Base-by-base conservation (phyloP, 805 yeast genomes). In the Nakazawaea laoshanensis region DNA sequence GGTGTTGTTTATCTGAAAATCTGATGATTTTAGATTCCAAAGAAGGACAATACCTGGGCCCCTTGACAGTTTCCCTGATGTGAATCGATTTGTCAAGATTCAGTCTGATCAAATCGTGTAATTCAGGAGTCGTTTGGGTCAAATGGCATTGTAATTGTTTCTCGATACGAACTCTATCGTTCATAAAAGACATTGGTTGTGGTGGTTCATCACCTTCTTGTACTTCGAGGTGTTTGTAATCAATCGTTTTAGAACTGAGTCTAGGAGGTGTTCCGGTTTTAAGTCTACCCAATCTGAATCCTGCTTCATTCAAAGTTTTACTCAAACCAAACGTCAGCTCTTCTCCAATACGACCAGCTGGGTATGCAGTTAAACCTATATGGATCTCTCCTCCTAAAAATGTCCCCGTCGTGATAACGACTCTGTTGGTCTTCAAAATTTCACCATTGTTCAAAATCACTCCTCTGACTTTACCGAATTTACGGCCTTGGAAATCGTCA, bases 241-340 rank as follows among this genome's bases (percentile, higher is more conserved):
- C 64, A 15, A 92, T 87, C 1, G 89, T 70, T 33, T 67, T 66
- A 1, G 77, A 67, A 29, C 81, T 78, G 17, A 92, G 58, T 38
- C 99, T 65, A 2, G 97, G 95, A 0, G 99, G 99, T 0, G 99
- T 92, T 0, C 99, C 99, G 0, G 99, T 92, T 49, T 92, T 92
- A 44, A 92, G 63, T 36, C 99, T 65, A 0, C 97, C 97, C 33
- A 92, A 58, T 39, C 73, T 62, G 52, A 92, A 89, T 0, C 95
- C 95, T 1, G 83, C 79, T 3, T 74, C 74, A 18, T 62, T 57
- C 25, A 92, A 67, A 1, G 97, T 87, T 29, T 74, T 63, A 22
- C 95, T 80, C 16, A 92, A 67, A 1, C 97, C 97, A 56, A 76
- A 82, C 0, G 96, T 84, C 3, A 97, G 92, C 14, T 66, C 73